Conservation (phyloP, 2,329 filamentous ascomycete species). For the Colletotrichum euphorbiae region DNA sequence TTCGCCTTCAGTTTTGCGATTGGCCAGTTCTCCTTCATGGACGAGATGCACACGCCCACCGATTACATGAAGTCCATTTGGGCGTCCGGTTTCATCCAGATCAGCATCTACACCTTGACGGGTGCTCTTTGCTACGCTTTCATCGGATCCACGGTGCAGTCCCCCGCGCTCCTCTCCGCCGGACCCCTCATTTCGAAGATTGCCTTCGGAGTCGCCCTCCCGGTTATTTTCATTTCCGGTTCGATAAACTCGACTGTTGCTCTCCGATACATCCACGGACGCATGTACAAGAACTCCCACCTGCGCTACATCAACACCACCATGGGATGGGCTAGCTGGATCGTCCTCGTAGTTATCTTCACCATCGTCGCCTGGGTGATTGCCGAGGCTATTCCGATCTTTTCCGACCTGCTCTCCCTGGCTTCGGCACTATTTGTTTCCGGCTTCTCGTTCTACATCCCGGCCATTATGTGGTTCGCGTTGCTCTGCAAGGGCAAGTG, state of each 20-base stretch:
- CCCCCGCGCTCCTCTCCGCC: conserved; percentile 76
- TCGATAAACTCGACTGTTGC: conserved; percentile 71
- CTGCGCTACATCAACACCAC: conserved; percentile 60
- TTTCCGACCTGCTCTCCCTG: conserved; percentile 73
- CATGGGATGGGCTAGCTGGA: conserved; percentile 66
- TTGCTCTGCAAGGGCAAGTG: conserved; percentile 40
- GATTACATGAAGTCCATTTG: conserved; percentile 67
- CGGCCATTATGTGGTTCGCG: conserved; percentile 39
- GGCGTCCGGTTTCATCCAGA: conserved; percentile 70
- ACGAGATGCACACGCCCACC: conserved; percentile 62
- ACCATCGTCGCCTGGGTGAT: conserved; percentile 77
- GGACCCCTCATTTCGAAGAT: conserved; percentile 70
- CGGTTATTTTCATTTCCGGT: conserved; percentile 80
- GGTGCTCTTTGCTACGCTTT: conserved; percentile 77
- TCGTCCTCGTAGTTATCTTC: conserved; percentile 65
- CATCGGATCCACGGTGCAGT: conserved; percentile 70
- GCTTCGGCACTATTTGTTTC: conserved; percentile 63
- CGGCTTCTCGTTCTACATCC: conserved; percentile 49
- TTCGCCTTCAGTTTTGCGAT: conserved; percentile 73
- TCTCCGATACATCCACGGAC: conserved; percentile 58
- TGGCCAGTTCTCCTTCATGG: conserved; percentile 65
- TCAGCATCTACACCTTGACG: conserved; percentile 73
- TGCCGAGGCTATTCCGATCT: conserved; percentile 79
- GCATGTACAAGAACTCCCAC: conserved; percentile 56
- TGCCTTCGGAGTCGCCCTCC: conserved; percentile 76